Evolutionary conservation across 2,329 filamentous ascomycete species (phyloP).

Genomic region (Aureobasidium sp.): DNA sequence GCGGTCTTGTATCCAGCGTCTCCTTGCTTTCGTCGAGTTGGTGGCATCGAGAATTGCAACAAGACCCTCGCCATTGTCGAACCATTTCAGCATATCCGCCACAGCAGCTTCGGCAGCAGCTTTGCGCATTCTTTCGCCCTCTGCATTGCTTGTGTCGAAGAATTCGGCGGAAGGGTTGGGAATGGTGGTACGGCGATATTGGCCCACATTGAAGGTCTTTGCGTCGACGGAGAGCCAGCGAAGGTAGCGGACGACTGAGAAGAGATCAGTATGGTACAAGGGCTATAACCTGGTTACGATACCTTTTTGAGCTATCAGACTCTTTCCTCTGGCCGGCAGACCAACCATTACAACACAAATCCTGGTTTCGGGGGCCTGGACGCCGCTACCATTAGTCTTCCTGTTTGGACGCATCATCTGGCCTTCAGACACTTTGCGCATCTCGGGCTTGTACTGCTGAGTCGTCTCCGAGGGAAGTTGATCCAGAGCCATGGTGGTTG

Average conservation of each 20-base stretch:
- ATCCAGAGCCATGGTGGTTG: slow-evolving; percentile 10
- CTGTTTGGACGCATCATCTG: slow-evolving; percentile 14
- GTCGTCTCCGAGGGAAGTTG: neutral
- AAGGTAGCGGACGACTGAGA: slow-evolving; percentile 57
- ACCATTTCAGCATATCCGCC: slow-evolving; percentile 91
- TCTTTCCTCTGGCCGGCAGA: slow-evolving; percentile 90
- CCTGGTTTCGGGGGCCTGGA: slow-evolving; percentile 89
- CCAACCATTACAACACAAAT: slow-evolving; percentile 99
- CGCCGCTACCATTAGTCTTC: slow-evolving; percentile 53
- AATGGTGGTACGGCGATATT: slow-evolving; percentile 81
- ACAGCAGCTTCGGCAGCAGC: slow-evolving; percentile 89
- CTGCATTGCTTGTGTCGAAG: slow-evolving; percentile 82
- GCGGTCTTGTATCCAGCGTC: slow-evolving; percentile 81
- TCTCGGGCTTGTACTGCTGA: slow-evolving; percentile 13
- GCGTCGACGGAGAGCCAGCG: slow-evolving; percentile 93
- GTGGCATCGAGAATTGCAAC: slow-evolving; percentile 95
- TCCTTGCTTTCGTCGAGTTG: slow-evolving; percentile 83
- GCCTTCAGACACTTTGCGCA: slow-evolving; percentile 8
- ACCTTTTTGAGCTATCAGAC: slow-evolving; percentile 96
- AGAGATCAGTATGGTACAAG: neutral
- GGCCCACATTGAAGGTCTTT: slow-evolving; percentile 94
- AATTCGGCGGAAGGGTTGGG: slow-evolving; percentile 90
- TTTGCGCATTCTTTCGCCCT: slow-evolving; percentile 80
- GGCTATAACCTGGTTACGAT: slow-evolving; percentile 23
- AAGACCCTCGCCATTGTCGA: slow-evolving; percentile 63